Conservation (phyloP, 139 green algal species). For the Yamagishiella unicocca region DNA sequence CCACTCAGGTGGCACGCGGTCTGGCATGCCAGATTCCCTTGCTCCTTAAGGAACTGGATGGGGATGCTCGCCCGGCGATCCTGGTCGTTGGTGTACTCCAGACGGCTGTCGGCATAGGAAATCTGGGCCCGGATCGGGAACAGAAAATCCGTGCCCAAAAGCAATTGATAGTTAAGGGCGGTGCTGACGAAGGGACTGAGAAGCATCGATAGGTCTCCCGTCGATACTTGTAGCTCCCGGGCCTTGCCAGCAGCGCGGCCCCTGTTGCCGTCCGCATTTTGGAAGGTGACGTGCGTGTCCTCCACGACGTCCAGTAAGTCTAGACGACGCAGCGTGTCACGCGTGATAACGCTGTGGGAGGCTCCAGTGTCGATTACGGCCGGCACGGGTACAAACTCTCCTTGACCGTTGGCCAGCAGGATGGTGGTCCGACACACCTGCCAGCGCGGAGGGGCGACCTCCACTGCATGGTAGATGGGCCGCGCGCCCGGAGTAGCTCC, state of each 20-base stretch:
- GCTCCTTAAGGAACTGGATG: not conserved
- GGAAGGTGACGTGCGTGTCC: not conserved
- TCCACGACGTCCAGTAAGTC: not conserved
- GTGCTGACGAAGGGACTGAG: not conserved
- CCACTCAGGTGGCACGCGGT: no score
- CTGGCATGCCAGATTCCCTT: no score
- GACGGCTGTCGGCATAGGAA: not conserved
- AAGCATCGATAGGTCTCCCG: not conserved
- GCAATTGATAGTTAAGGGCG: not conserved
- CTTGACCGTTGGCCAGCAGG: not conserved
- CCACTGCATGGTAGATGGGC: no score
- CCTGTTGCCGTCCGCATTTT: conserved; percentile 10
- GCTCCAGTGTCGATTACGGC: not conserved
- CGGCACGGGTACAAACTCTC: not conserved
- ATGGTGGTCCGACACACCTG: not conserved
- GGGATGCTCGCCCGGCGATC: not conserved
- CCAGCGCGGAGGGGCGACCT: not conserved
- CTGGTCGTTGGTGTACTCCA: not conserved
- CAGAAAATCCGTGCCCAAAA: conserved; percentile 20
- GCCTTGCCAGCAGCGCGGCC: not conserved
- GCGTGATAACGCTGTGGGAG: not conserved
- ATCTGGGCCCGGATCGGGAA: not conserved
- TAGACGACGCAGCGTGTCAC: not conserved
- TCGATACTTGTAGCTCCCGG: not conserved
- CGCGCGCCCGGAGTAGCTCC: not conserved